Evolutionary conservation across 1,284 basidiomycete species (phyloP).

Genomic region (Ustilago shanxiensis): DNA sequence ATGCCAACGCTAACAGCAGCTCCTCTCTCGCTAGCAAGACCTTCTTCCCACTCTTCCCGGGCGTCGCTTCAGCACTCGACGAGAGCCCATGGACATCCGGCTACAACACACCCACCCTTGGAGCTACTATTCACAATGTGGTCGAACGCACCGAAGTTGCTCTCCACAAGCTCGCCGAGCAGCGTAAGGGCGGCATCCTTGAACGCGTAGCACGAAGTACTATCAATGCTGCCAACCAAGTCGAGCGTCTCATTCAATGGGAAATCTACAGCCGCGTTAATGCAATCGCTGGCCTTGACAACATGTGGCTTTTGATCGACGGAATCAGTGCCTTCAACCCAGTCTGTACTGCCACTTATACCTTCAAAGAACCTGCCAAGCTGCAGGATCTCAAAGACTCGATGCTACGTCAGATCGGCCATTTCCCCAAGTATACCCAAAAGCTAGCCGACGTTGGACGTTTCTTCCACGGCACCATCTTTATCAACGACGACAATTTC

Average conservation of each 20-base stretch:
- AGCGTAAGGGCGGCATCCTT: conserved; percentile 22
- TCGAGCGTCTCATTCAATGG: conserved; percentile 42
- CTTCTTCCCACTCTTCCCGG: conserved; percentile 43
- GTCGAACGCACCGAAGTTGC: conserved; percentile 43
- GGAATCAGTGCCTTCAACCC: conserved; percentile 61
- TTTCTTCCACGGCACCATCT: conserved; percentile 57
- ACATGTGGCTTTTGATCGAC: conserved; percentile 60
- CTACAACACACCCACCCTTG: conserved; percentile 43
- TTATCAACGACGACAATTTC: conserved; percentile 56
- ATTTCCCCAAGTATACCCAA: conserved; percentile 65
- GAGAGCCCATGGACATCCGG: conserved; percentile 48
- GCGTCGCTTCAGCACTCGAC: conserved; percentile 36
- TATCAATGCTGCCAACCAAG: conserved; percentile 16
- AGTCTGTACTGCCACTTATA: conserved; percentile 63
- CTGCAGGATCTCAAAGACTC: conserved; percentile 40
- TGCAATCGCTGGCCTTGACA: conserved; percentile 55
- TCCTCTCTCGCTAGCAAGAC: conserved; percentile 16
- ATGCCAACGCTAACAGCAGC: conserved; percentile 6
- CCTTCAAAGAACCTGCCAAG: conserved; percentile 47
- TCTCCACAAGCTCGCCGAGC: conserved; percentile 25
- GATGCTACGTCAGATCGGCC: conserved; percentile 39
- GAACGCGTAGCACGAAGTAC: conserved; percentile 10
- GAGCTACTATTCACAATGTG: conserved; percentile 36
- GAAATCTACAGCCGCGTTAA: conserved; percentile 47
- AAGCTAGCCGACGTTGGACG: conserved; percentile 53